Evolutionary conservation across 495 filamentous ascomycete species (phyloP).

Genomic region (Penicillium coffeae): DNA sequence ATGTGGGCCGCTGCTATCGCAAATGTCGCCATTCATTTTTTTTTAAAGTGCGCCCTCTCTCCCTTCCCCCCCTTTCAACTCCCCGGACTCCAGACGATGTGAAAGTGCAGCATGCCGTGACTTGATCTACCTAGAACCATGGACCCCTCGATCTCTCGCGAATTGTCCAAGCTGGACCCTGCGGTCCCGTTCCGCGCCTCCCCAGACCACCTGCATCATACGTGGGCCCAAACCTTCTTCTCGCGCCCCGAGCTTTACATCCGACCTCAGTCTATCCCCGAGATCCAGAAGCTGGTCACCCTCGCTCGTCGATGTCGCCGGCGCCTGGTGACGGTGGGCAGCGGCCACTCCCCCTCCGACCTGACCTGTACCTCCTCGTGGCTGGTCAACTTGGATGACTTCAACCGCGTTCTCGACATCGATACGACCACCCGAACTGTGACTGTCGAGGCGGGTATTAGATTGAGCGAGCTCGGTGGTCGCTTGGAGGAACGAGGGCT

Average conservation of each 20-base stretch:
- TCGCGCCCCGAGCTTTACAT: constrained; percentile 86
- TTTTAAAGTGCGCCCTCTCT: constrained; percentile 11
- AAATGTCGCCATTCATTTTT: constrained; percentile 21
- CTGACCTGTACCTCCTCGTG: constrained; percentile 91
- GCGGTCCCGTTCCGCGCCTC: constrained; percentile 72
- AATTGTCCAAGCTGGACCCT: constrained; percentile 55
- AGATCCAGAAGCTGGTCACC: constrained; percentile 77
- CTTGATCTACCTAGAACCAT: constrained; percentile 18
- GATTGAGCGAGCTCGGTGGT: constrained; percentile 64
- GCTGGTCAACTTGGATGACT: constrained; percentile 89
- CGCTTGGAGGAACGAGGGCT: constrained; percentile 69
- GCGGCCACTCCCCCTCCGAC: constrained; percentile 86
- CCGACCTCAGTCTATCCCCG: constrained; percentile 68
- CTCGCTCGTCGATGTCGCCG: constrained; percentile 79
- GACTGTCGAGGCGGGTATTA: constrained; percentile 81
- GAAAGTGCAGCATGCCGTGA: constrained; percentile 15
- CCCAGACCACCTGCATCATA: constrained; percentile 71
- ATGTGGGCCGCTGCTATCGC: constrained; percentile 15
- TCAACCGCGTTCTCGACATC: constrained; percentile 65
- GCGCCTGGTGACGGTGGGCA: constrained; percentile 75
- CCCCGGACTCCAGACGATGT: constrained; percentile 11
- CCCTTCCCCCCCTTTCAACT: constrained; percentile 1
- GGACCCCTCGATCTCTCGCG: constrained; percentile 46
- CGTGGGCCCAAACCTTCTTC: constrained; percentile 94
- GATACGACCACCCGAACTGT: constrained; percentile 60